Conservation (phyloP, 148 eudicot species). For the Cornus florida region DNA sequence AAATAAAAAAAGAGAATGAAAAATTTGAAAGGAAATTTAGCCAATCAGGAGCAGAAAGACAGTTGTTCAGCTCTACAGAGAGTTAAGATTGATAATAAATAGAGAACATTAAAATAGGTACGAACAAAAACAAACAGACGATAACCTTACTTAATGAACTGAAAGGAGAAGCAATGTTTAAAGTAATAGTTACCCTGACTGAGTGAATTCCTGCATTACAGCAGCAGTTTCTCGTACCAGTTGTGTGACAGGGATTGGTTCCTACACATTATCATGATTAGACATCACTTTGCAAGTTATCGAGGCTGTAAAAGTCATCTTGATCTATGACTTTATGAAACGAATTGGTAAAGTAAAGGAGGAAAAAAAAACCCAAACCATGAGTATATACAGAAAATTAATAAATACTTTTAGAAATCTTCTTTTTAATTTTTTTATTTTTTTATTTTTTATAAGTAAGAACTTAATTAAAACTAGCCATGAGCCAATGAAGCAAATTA, state of each 20-base stretch:
- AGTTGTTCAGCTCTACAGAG: neutral
- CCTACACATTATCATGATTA: slow-evolving; percentile 39
- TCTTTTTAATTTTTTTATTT: too few species aligned
- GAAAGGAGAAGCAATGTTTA: neutral
- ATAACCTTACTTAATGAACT: neutral
- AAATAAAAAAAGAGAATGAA: neutral
- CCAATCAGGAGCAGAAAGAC: neutral
- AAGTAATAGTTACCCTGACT: slow-evolving; percentile 75
- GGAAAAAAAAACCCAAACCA: too few species aligned
- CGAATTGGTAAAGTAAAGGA: neutral
- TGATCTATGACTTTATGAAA: neutral
- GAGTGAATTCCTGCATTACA: slow-evolving; percentile 99
- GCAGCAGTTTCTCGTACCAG: slow-evolving; percentile 99
- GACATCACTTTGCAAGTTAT: neutral
- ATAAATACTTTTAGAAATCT: too few species aligned
- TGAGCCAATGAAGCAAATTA: neutral
- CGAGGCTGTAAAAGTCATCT: neutral
- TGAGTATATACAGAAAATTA: too few species aligned
- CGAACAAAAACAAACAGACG: neutral
- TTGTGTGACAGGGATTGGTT: slow-evolving; percentile 92
- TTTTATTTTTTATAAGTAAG: too few species aligned
- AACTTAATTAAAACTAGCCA: neutral
- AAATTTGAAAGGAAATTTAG: neutral
- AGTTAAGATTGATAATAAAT: neutral
- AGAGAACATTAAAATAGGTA: neutral